These are phyloP conservation scores for Sclerotinia spermophila DNA, from an alignment of 2,329 filamentous ascomycete genomes.

Conservation along the genomic window DNA sequence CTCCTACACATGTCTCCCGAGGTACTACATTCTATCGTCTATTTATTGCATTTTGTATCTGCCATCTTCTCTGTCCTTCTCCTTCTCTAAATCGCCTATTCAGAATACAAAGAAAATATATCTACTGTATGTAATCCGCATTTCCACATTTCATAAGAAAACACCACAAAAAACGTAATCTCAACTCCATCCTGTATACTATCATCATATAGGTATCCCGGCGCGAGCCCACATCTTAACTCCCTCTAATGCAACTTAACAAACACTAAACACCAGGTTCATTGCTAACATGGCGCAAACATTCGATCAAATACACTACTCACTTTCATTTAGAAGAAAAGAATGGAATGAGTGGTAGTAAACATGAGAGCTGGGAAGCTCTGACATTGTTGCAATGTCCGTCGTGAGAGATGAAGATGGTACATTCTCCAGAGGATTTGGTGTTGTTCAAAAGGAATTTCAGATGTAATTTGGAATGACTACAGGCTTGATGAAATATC, in stretches of 20 bases:
- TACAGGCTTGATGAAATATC: too few relatives aligned
- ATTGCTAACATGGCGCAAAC: too few relatives aligned
- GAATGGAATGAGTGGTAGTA: not conserved
- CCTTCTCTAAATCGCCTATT: not conserved
- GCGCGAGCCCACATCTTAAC: not conserved
- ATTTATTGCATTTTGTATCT: not conserved
- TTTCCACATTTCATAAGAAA: not conserved
- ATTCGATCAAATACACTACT: not conserved
- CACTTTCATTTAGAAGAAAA: not conserved
- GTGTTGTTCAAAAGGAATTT: not conserved
- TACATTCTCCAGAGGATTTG: not conserved
- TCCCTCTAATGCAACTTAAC: not conserved
- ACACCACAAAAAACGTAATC: not conserved
- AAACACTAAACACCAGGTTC: too few relatives aligned
- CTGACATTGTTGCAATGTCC: not conserved
- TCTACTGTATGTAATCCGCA: not conserved
- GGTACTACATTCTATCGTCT: too few relatives aligned
- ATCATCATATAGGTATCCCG: not conserved
- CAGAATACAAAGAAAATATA: not conserved
- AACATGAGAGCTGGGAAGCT: not conserved
- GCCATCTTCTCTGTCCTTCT: not conserved
- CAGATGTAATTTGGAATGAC: not conserved
- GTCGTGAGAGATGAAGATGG: not conserved
- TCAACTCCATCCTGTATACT: not conserved
- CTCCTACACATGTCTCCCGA: not conserved